A percentile compares a stretch with the other conserved stretches of the same genome.
Evolutionary conservation across 441 rosid species (phyloP).

Genomic region (Erysimum pusillum): DNA sequence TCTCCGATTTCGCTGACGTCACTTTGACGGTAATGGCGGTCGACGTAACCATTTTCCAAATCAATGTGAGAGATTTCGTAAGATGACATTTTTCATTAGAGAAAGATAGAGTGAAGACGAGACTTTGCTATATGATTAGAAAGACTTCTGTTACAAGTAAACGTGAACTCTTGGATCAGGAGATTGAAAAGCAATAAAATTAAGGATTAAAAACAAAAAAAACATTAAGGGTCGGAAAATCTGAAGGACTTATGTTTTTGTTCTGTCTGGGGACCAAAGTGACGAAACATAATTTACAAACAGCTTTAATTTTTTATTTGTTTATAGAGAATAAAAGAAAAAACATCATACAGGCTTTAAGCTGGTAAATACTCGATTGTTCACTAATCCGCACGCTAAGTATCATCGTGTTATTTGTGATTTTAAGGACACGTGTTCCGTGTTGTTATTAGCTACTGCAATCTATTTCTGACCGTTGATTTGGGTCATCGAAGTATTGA

Average conservation of each 20-base stretch:
- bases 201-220: neutral
- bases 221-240: conserved; percentile 32
- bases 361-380: conserved; percentile 43
- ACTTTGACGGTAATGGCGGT: conserved; percentile 40
- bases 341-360: conserved; percentile 43
- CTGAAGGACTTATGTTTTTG: conserved; percentile 38
- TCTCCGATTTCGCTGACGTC: conserved; percentile 44
- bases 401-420: conserved; percentile 46
- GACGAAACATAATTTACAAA: conserved; percentile 33
- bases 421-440: conserved; percentile 20
- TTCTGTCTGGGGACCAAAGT: conserved; percentile 44
- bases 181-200: conserved; percentile 30
- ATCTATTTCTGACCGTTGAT: conserved; percentile 24
- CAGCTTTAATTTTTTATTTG: conserved; percentile 16
- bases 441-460: conserved; percentile 26
- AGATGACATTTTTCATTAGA: conserved; percentile 37
- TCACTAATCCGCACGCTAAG: conserved; percentile 51
- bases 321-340: neutral
- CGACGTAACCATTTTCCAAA: conserved; percentile 66
- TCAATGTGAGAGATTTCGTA: conserved; percentile 62
- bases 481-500: neutral
- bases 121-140: conserved; percentile 37
- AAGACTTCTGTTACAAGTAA: conserved; percentile 51
- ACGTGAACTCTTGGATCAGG: conserved; percentile 51
- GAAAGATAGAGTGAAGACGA: conserved; percentile 22